Evolutionary conservation across 352 stramenopile species (phyloP).

Genomic region (Pythium insidiosum): DNA sequence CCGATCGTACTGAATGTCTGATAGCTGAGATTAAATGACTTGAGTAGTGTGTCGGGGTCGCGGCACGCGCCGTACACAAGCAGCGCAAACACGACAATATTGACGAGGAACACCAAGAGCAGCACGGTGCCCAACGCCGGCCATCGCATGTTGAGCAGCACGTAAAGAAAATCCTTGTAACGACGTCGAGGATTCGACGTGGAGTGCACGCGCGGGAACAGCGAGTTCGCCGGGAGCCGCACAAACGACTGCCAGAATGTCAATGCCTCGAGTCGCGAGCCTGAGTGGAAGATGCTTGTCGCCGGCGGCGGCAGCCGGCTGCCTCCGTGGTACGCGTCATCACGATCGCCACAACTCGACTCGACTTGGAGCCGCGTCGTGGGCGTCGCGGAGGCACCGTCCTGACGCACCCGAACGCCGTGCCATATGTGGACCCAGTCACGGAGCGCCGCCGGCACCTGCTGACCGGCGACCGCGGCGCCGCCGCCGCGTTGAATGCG

Average conservation of each 20-base stretch:
- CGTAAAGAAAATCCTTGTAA: conserved; percentile 83
- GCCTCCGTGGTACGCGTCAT: too few species aligned
- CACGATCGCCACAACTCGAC: too few species aligned
- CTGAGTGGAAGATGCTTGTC: conserved; percentile 70
- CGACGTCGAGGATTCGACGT: conserved; percentile 45
- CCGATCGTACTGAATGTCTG: conserved; percentile 84
- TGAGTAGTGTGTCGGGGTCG: conserved; percentile 45
- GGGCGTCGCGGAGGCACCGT: conserved; percentile 6
- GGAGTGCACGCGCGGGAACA: conserved; percentile 60
- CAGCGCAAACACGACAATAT: conserved; percentile 56
- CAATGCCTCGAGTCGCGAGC: conserved; percentile 50
- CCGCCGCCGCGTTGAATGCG: conserved; percentile 52
- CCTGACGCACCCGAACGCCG: conserved; percentile 55
- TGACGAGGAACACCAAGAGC: conserved; percentile 40
- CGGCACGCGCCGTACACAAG: conserved; percentile 38
- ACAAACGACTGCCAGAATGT: conserved; percentile 68
- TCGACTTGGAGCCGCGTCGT: too few species aligned
- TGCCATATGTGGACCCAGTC: conserved; percentile 83
- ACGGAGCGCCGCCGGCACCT: conserved; percentile 44
- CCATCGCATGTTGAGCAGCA: conserved; percentile 79
- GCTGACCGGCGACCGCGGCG: conserved; percentile 35
- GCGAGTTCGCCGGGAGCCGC: conserved; percentile 54
- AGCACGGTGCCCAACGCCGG: conserved; percentile 60
- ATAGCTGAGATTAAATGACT: conserved; percentile 69
- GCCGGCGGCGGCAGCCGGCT: too few species aligned